Conservation (phyloP, 2,329 filamentous ascomycete genomes). For the Aspergillus fumigatiaffinis region DNA sequence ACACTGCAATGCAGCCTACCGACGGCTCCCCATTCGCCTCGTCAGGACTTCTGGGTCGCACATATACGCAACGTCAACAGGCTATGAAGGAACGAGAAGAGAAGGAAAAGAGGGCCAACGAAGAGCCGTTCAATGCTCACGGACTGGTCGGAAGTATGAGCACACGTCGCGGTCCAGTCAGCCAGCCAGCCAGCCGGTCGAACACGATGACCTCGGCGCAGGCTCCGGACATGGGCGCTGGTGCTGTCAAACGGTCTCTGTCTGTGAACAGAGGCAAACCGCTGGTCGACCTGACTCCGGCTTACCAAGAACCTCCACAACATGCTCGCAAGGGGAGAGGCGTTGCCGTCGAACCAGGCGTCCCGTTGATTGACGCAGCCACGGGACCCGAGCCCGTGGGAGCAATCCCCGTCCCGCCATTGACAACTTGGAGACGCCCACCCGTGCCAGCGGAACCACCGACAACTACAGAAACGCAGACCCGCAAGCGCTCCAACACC, state of each 20-base stretch:
- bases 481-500: constrained; percentile 33
- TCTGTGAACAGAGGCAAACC: constrained; percentile 53
- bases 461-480: constrained; percentile 11
- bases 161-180: constrained; percentile 27
- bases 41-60: constrained; percentile 36
- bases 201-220: constrained; percentile 31
- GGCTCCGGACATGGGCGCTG: constrained; percentile 24
- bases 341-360: constrained; percentile 42
- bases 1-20: constrained; percentile 16
- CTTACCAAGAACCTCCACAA: constrained; percentile 59
- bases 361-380: constrained; percentile 40
- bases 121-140: constrained; percentile 47
- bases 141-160: constrained; percentile 53
- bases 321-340: constrained; percentile 33
- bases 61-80: constrained; percentile 38
- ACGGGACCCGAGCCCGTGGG: constrained; percentile 37
- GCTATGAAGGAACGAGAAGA: constrained; percentile 39
- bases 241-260: constrained; percentile 42
- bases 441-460: constrained; percentile 11
- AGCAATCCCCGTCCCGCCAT: constrained; percentile 33
- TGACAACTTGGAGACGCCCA: constrained; percentile 40
- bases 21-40: constrained; percentile 33
- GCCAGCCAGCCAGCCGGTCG: constrained; percentile 24
- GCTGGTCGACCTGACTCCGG: constrained; percentile 64
- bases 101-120: constrained; percentile 30